A percentile compares a stretch with the other conserved stretches of the same genome.
These are phyloP conservation scores for Sanghuangporus weigelae DNA, from an alignment of 1,284 basidiomycete species.

Conservation along the genomic window DNA sequence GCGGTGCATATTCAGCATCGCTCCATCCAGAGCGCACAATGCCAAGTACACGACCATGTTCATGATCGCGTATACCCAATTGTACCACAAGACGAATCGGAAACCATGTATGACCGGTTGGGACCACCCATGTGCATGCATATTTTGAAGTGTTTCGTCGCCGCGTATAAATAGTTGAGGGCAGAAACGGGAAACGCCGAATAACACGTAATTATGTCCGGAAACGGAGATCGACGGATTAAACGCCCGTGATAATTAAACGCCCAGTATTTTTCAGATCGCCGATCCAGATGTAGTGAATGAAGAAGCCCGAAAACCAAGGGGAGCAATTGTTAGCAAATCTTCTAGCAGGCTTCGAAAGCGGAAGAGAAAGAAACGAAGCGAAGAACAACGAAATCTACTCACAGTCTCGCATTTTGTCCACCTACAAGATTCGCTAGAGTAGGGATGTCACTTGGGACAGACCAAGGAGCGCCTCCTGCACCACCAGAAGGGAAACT, in stretches of 20 bases:
- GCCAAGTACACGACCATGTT: not conserved
- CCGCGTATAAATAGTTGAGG: too few species aligned
- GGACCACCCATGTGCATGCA: not conserved
- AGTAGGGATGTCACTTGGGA: not conserved
- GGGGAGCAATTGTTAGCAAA: not conserved
- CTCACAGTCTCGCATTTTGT: not conserved
- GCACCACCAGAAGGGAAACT: not conserved
- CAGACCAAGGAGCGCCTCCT: not conserved
- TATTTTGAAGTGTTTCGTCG: too few species aligned
- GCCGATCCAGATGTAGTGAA: not conserved
- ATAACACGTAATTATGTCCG: not conserved
- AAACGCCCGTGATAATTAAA: not conserved
- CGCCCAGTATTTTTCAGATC: not conserved
- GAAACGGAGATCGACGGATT: not conserved
- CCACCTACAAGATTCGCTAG: not conserved
- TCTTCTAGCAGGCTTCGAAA: not conserved
- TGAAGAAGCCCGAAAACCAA: not conserved
- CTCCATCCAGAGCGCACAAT: not conserved
- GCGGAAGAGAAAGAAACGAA: not conserved
- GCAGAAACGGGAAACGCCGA: not conserved
- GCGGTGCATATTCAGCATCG: not conserved
- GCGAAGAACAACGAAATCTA: not conserved
- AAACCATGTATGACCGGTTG: not conserved
- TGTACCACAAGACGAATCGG: not conserved
- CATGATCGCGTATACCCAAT: not conserved